phyloP scores from a whole-genome alignment of 2,329 filamentous ascomycete species.

The Plenodomus biglobosus region DNA sequence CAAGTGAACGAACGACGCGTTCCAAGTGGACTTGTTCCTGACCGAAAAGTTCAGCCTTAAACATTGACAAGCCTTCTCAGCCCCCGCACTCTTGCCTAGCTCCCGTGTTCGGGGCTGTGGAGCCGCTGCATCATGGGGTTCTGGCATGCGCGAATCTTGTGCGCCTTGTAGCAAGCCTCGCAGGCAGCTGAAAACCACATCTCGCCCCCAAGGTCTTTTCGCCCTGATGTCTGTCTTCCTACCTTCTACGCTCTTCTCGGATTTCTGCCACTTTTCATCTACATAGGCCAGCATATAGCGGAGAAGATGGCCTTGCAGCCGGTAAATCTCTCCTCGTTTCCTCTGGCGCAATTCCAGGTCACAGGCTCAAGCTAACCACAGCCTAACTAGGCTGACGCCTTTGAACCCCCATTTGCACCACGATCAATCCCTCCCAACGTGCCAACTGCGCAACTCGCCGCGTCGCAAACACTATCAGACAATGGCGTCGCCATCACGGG shows the following conservation, averaged over 20 bases:
- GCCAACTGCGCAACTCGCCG: not conserved
- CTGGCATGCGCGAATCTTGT: not conserved
- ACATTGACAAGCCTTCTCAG: constrained; percentile 4
- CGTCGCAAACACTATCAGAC: constrained; percentile 6
- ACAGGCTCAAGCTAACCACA: not conserved
- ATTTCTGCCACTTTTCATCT: not conserved
- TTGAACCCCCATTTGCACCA: constrained; percentile 29
- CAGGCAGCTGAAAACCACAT: not conserved
- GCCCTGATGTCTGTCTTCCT: not conserved
- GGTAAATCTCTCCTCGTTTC: constrained; percentile 1
- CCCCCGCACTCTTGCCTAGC: constrained; percentile 5
- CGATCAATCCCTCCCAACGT: constrained; percentile 25
- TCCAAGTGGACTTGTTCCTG: not conserved
- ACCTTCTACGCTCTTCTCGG: too few species aligned
- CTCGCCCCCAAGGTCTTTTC: not conserved
- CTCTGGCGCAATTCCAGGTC: not conserved
- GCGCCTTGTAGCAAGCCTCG: not conserved
- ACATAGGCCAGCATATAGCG: constrained; percentile 9
- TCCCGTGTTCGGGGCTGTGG: constrained; percentile 5
- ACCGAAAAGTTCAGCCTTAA: constrained; percentile 1
- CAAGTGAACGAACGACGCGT: too few species aligned
- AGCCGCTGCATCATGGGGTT: not conserved
- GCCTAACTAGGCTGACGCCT: constrained; percentile 1
- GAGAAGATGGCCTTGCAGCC: constrained; percentile 11
- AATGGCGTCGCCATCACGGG: not conserved